A percentile compares a stretch with the other conserved stretches of the same genome.
These are phyloP conservation scores for Graphilbum fragrans DNA, from an alignment of 2,329 filamentous ascomycete genomes.

Conservation along the genomic window DNA sequence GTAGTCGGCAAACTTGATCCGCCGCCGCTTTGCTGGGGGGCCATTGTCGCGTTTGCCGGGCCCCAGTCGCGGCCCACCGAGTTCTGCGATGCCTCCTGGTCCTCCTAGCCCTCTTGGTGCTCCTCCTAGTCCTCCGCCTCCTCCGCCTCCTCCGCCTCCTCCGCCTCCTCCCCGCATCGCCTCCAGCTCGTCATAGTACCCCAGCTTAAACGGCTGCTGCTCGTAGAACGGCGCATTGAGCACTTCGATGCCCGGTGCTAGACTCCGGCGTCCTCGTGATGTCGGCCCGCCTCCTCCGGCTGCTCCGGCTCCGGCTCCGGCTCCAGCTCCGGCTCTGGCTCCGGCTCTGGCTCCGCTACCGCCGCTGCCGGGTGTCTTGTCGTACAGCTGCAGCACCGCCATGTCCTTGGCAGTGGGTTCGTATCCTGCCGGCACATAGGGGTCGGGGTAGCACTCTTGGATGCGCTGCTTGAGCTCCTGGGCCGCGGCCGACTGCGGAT, in stretches of 20 bases:
- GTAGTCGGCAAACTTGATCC: conserved; percentile 4
- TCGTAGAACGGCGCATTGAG: conserved; percentile 38
- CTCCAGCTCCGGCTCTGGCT: background rate
- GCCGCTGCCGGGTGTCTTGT: conserved; percentile 3
- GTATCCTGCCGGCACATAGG: conserved; percentile 28
- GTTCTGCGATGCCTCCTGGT: background rate
- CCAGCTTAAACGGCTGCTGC: conserved; percentile 4
- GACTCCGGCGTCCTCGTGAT: conserved; percentile 17
- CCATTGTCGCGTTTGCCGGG: background rate
- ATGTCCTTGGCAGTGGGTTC: conserved; percentile 22
- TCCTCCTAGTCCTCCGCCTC: background rate
- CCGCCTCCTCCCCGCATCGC: background rate
- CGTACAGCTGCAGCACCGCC: conserved; percentile 14
- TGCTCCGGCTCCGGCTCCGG: background rate
- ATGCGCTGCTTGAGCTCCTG: conserved; percentile 30
- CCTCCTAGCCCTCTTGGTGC: background rate
- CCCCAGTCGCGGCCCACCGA: background rate
- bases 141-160: background rate
- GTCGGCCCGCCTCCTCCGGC: background rate
- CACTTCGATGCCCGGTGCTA: conserved; percentile 32
- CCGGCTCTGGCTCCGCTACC: background rate
- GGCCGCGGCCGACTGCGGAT: conserved; percentile 20
- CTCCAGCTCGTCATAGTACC: background rate
- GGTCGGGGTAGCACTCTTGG: conserved; percentile 30
- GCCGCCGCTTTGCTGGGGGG: background rate